Evolutionary conservation across 192 early-diverging fungal species (phyloP).

Genomic region (Rhizoclosmatium globosum): DNA sequence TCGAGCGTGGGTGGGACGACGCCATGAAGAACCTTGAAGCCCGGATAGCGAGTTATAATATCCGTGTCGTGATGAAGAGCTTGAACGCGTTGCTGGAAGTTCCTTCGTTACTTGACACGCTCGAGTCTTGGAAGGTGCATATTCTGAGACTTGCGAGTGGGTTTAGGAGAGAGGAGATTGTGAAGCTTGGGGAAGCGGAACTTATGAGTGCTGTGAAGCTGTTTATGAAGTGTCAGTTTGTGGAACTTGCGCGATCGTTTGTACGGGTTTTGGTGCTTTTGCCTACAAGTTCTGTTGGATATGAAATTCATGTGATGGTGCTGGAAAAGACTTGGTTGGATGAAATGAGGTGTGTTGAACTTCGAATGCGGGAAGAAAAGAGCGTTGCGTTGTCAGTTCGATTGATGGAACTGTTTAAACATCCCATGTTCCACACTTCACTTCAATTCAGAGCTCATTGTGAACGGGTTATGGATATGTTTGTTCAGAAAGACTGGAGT

Average conservation of each 20-base stretch:
- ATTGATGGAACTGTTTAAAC: background rate
- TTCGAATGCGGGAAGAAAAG: background rate
- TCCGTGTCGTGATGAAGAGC: background rate
- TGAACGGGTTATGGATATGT: constrained; percentile 8
- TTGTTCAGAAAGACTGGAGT: background rate
- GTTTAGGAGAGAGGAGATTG: background rate
- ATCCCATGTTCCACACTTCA: constrained; percentile 4
- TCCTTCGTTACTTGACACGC: background rate
- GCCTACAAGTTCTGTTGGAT: background rate
- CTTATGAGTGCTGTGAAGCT: background rate
- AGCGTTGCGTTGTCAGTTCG: background rate
- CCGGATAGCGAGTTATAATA: too few relatives aligned
- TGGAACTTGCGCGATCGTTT: background rate
- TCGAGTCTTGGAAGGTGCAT: background rate
- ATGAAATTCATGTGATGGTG: background rate
- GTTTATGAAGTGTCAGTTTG: background rate
- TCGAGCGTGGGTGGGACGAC: too few relatives aligned
- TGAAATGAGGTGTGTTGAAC: background rate
- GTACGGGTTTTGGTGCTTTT: background rate
- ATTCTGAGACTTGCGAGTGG: background rate
- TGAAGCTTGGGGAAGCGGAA: background rate
- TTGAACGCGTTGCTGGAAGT: background rate
- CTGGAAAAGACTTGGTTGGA: constrained; percentile 8
- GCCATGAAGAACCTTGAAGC: too few relatives aligned
- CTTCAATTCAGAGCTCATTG: background rate